These are phyloP conservation scores for Mortierella sp. DNA, from an alignment of 371 early-diverging fungal genomes.

Conservation along the genomic window DNA sequence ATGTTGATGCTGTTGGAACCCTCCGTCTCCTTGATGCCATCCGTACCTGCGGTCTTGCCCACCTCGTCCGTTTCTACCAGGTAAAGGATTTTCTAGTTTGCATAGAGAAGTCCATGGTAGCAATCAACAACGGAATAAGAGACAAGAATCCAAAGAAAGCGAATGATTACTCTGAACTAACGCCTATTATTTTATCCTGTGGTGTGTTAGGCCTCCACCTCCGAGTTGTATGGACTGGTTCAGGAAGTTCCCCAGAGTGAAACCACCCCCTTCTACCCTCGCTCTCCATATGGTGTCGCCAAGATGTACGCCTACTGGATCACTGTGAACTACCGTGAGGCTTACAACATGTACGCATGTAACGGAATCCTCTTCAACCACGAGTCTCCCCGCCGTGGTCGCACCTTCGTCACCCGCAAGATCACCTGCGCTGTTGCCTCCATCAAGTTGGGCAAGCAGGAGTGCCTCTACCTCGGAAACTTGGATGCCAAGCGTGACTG, in stretches of 20 bases:
- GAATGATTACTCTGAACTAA: not conserved
- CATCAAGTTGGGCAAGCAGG: constrained; percentile 79
- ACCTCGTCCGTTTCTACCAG: constrained; percentile 86
- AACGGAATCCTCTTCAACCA: constrained; percentile 93
- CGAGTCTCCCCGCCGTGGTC: constrained; percentile 89
- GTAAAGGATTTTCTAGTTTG: constrained; percentile 25
- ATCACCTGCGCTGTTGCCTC: constrained; percentile 87
- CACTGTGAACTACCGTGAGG: constrained; percentile 88
- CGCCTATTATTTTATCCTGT: not conserved
- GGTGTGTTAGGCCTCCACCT: constrained; percentile 74
- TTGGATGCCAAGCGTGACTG: constrained; percentile 91
- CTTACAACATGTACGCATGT: constrained; percentile 87
- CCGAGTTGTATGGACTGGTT: constrained; percentile 89
- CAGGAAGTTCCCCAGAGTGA: constrained; percentile 88
- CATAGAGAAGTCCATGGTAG: not conserved
- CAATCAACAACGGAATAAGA: too few species aligned
- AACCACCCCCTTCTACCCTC: constrained; percentile 91
- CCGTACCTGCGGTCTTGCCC: constrained; percentile 80
- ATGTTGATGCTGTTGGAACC: constrained; percentile 89
- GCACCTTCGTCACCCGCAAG: constrained; percentile 90
- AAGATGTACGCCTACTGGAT: constrained; percentile 92
- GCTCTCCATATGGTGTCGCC: constrained; percentile 91
- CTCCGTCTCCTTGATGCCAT: constrained; percentile 87
- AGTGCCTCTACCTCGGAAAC: constrained; percentile 86
- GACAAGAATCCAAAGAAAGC: not conserved